Base-by-base conservation (phyloP, 306 rosid genomes). In the Lablab purpureus region DNA sequence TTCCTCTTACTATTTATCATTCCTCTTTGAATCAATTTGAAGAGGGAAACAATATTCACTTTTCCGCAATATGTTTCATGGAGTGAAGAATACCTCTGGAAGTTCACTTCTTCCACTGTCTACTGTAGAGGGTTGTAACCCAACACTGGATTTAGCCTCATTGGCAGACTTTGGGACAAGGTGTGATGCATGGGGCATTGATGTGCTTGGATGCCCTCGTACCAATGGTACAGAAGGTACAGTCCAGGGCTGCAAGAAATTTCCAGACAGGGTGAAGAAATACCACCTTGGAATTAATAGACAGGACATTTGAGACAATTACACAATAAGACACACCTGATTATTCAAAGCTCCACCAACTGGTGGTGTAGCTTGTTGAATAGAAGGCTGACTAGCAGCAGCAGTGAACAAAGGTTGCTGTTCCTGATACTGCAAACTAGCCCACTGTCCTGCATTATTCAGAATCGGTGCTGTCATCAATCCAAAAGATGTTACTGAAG, bases 31-130 rank as follows among this genome's bases (percentile, higher is more conserved):
- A 51, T 51, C 23, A 51, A n/a, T 6, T 50, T 50, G 4, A 45
- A 13, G 3, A 2, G 3, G 17, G 5, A 45, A 45, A 27, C 10
- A 15, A 17, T 15, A 50, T n/a, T 50, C 55, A 50, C 55, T 50
- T n/a, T 18, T 51, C 25, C 25, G 9, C 54, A 49, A 37, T 2
- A 37, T 37, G 51, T 34, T 47, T 46, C 65, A 52, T 18, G 67
- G 79, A 84, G 41, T 56, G 28, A 58, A 59, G 32, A 75, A 76
- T 85, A 95, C 99, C 86, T 65, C 94, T 40, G 99, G 99, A 76
- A 95, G 86, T 72, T 87, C 98, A 78, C 54, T 89, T 88, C 97
- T 88, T 83, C 96, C 92, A 70, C 55, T 81, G 73, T 87, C 92
- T 21, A 80, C 75, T 58, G 84, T 72, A 71, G 90, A 76, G 59